phyloP scores from a whole-genome alignment of 73 alveolate species.

The Uronychia setigera region DNA sequence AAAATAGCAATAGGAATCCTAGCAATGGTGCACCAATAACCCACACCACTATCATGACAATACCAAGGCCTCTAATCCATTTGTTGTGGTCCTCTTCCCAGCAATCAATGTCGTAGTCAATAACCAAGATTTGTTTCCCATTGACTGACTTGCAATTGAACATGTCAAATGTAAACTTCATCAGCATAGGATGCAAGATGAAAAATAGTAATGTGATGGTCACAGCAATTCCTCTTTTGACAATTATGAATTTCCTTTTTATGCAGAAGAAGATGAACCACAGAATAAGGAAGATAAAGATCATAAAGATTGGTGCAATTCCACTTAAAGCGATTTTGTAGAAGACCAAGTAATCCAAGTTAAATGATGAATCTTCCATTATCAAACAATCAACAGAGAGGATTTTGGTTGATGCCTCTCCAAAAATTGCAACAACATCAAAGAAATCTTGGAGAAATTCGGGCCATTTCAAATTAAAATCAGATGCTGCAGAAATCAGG shows the following conservation, averaged over 20 bases:
- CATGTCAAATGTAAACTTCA: conserved; percentile 29
- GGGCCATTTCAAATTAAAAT: background rate
- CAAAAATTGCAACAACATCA: background rate
- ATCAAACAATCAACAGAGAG: background rate
- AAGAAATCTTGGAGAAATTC: background rate
- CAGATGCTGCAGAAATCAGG: background rate
- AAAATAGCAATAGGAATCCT: conserved; percentile 19
- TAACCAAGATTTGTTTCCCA: conserved; percentile 30
- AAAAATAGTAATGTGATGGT: conserved; percentile 38
- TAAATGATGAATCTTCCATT: background rate
- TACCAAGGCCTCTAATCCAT: conserved; percentile 32
- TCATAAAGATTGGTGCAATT: background rate
- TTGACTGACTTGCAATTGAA: conserved; percentile 51
- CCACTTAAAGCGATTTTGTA: background rate
- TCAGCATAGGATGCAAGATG: conserved; percentile 57
- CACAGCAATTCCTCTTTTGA: conserved; percentile 32
- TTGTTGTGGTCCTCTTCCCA: conserved; percentile 26
- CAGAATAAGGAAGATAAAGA: background rate
- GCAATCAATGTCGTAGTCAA: conserved; percentile 38
- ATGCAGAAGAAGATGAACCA: background rate
- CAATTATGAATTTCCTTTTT: background rate
- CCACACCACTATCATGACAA: conserved; percentile 59
- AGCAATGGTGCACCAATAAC: conserved; percentile 60
- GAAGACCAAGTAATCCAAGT: background rate
- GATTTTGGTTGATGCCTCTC: background rate